These are phyloP conservation scores for Trametes elegans DNA, from an alignment of 768 basidiomycete species.

Conservation along the genomic window DNA sequence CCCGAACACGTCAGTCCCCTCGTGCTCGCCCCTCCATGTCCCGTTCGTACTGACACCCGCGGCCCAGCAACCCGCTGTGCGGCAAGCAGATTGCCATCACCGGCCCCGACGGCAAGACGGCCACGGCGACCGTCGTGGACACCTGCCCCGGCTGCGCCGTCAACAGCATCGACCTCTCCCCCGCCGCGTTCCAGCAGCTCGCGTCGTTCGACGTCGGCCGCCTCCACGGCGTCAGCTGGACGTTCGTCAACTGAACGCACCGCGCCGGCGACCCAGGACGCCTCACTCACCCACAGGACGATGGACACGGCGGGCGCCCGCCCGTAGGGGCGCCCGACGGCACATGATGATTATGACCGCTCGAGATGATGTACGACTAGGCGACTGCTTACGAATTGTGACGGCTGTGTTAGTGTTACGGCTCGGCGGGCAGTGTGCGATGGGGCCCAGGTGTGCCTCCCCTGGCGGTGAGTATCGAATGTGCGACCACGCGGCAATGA, in stretches of 20 bases:
- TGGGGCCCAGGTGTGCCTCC: too few species aligned
- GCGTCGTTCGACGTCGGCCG: slow-evolving; percentile 26
- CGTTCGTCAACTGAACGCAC: slow-evolving; percentile 8
- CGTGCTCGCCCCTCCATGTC: not conserved
- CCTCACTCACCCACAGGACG: too few species aligned
- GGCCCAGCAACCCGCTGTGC: slow-evolving; percentile 36
- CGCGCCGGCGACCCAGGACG: too few species aligned
- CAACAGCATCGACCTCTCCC: slow-evolving; percentile 28
- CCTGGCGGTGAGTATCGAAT: too few species aligned
- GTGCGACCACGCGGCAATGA: too few species aligned
- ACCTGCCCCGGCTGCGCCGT: slow-evolving; percentile 30
- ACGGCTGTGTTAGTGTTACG: slow-evolving; percentile 1
- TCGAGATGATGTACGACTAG: slow-evolving; percentile 15
- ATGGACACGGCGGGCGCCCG: not conserved
- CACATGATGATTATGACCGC: slow-evolving; percentile 10
- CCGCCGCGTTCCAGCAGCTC: slow-evolving; percentile 29
- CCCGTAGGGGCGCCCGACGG: too few species aligned
- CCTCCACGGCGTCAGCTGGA: slow-evolving; percentile 28
- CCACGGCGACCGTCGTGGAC: slow-evolving; percentile 31
- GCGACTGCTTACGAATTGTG: slow-evolving; percentile 16
- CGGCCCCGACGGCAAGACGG: slow-evolving; percentile 25
- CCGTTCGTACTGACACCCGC: slow-evolving; percentile 12
- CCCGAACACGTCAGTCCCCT: slow-evolving; percentile 15
- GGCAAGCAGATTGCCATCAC: slow-evolving; percentile 26
- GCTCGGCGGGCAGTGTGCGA: too few species aligned